phyloP scores from a whole-genome alignment of 2,329 filamentous ascomycete species.

The Aspergillus novoparasiticus region DNA sequence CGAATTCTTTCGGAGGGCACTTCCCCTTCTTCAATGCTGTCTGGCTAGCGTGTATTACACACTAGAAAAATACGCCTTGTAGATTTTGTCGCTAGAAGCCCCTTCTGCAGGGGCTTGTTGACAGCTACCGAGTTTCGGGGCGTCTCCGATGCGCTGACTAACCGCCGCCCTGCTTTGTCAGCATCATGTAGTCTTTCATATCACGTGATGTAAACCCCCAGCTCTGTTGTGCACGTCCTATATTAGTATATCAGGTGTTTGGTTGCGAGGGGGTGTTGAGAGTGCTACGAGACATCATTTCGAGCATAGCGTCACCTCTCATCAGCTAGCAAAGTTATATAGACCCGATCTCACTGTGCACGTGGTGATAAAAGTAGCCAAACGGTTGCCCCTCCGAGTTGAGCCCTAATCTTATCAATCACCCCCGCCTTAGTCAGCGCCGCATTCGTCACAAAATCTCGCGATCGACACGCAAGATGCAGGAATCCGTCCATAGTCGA shows the following conservation, averaged over 20 bases:
- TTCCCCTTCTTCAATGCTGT: no score
- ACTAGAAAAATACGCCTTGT: no score
- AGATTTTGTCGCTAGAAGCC: no score
- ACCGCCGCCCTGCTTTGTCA: no score
- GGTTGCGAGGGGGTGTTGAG: rapidly evolving
- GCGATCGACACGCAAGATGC: neutral
- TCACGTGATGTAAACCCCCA: no score
- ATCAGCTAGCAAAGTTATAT: neutral
- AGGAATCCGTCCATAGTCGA: neutral
- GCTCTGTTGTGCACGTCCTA: no score
- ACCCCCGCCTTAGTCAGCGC: slow-evolving; percentile 17
- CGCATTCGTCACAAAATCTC: slow-evolving; percentile 8
- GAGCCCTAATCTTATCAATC: slow-evolving; percentile 23
- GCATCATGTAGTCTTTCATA: no score
- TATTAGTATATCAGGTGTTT: neutral
- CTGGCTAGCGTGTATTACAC: no score
- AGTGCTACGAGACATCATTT: neutral
- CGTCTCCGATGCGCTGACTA: no score
- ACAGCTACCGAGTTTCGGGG: no score
- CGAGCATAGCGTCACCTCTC: neutral
- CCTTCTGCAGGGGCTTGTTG: no score
- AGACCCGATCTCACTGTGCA: neutral
- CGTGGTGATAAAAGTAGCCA: neutral
- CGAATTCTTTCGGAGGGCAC: no score
- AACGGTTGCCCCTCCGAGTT: neutral